Evolutionary conservation across 441 rosid genomes (phyloP), one percentile per base, ranked within the genome.

Genomic region (Corymbia calophylla): DNA sequence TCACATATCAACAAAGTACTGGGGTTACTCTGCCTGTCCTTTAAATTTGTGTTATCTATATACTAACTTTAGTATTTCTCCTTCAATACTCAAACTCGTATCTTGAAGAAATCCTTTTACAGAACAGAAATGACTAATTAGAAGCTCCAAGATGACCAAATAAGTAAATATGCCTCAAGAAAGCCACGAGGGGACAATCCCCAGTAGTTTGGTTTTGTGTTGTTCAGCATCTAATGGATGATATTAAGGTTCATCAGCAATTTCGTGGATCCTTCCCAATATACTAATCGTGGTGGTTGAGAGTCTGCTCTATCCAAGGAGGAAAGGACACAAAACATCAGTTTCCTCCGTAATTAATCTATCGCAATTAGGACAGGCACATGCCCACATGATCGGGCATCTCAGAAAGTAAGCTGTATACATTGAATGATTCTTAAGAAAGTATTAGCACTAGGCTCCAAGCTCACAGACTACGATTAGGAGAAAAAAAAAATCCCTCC

Each of bases 301-400:
- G 17, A 53, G 0, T 53, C 18, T 53, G 18, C 16, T 62, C 1
- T 29, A 1, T 62, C 1, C 29, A 2, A 31, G 32, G 4, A 62
- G 29, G 32, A 62, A 29, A 0, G 32, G 18, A 62, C 58, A 29
- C 17, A 0, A 29, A 29, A 62, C 16, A 62, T 29, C 32, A 62
- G 16, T 0, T 7, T 62, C 70, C 5, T 62, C 2, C 29, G 6
- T 64, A n/a, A 29, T n/a, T 14, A 64, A 14, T n/a, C 9, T 3
- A 15, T 64, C 35, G n/a, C 6, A 12, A 64, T n/a, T 14, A 64
- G 70, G 14, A 14, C 70, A 64, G 8, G 9, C 19, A 16, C 70
- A n/a, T n/a, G 35, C 32, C 1, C 4, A 16, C 2, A n/a, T 64
- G n/a, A 35, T 64, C 35, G n/a, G 8, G 70, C 5, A n/a, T 64